phyloP scores from a whole-genome alignment of 129 eudicot species.

The Dittrichia graveolens region DNA sequence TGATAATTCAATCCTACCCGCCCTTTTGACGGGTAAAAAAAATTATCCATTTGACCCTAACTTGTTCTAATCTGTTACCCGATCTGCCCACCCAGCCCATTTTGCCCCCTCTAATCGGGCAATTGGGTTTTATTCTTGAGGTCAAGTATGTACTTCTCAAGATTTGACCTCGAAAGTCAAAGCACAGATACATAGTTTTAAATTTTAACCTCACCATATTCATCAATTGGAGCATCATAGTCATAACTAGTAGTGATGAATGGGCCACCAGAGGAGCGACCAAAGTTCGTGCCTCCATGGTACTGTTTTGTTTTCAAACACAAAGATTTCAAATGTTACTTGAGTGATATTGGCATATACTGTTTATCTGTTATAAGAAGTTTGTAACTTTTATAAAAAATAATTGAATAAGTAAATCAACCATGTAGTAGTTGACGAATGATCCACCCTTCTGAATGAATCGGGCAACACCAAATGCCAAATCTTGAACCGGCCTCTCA shows the following conservation, averaged over 20 bases:
- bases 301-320: conserved; percentile 52
- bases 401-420: conserved; percentile 33
- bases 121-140: conserved; percentile 1
- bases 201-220: conserved; percentile 59
- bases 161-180: conserved; percentile 14
- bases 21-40: too few relatives aligned
- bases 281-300: conserved; percentile 97
- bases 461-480: conserved; percentile 88
- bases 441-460: conserved; percentile 91
- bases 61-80: neutral
- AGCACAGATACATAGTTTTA: neutral
- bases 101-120: neutral
- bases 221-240: conserved; percentile 99
- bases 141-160: conserved; percentile 10
- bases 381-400: neutral
- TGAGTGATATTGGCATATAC: neutral
- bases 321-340: conserved; percentile 10
- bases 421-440: conserved; percentile 89
- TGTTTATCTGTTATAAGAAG: too few relatives aligned
- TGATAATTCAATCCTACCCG: neutral
- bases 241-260: conserved; percentile 96
- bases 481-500: conserved; percentile 86
- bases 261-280: conserved; percentile 97
- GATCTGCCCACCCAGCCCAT: neutral
- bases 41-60: neutral